These are phyloP conservation scores for Stromatinia cepivora DNA, from an alignment of 2,329 filamentous ascomycete genomes.

Conservation along the genomic window DNA sequence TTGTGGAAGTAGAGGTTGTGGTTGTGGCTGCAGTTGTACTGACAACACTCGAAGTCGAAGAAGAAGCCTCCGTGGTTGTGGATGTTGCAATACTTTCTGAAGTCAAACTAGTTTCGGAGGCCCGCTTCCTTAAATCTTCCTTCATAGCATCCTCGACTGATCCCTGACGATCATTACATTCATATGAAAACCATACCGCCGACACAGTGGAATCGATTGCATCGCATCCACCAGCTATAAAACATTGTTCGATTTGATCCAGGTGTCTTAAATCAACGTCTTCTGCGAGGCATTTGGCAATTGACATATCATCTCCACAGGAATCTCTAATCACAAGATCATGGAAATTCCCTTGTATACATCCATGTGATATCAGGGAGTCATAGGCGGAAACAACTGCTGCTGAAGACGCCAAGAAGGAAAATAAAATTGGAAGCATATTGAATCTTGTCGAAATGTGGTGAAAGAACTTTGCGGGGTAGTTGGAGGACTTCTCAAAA, in stretches of 20 bases:
- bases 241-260: slow-evolving; percentile 34
- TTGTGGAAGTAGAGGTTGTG: background rate
- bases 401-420: slow-evolving; percentile 15
- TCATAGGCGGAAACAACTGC: slow-evolving; percentile 29
- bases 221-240: slow-evolving; percentile 31
- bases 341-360: slow-evolving; percentile 28
- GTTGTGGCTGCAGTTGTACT: slow-evolving; percentile 14
- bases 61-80: background rate
- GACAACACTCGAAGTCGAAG: background rate
- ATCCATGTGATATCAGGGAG: slow-evolving; percentile 18
- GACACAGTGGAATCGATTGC: slow-evolving; percentile 28
- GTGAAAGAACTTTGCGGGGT: background rate
- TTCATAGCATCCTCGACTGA: slow-evolving; percentile 11
- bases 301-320: slow-evolving; percentile 30
- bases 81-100: background rate
- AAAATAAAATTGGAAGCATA: slow-evolving; percentile 33
- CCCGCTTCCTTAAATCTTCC: slow-evolving; percentile 31
- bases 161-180: slow-evolving; percentile 26
- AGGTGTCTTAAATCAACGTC: slow-evolving; percentile 27
- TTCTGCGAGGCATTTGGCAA: slow-evolving; percentile 31
- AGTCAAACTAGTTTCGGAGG: slow-evolving; percentile 14
- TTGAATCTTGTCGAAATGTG: slow-evolving; percentile 9
- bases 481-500: background rate
- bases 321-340: slow-evolving; percentile 30
- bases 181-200: slow-evolving; percentile 30